Conservation (phyloP, 106 monocot genomes). For the Phalaenopsis equestris region DNA sequence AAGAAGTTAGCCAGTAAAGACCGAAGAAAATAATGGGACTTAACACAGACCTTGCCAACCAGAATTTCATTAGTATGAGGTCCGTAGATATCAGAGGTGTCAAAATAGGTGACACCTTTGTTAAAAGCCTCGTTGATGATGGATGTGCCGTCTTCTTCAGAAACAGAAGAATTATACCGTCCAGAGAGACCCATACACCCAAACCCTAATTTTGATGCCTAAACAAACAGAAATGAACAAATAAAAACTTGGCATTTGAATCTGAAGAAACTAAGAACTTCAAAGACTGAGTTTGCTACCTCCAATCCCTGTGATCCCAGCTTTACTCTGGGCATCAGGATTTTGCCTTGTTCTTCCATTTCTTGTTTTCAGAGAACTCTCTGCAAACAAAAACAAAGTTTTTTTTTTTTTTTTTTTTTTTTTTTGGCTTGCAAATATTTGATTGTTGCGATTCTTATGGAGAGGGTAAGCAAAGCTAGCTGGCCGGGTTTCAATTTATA, state of each 20-base stretch:
- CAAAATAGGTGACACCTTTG: constrained; percentile 77
- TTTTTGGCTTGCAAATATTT: too few species aligned
- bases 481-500: too few species aligned
- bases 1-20: not conserved
- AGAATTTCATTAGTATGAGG: constrained; percentile 63
- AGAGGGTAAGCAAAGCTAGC: too few species aligned
- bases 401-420: too few species aligned
- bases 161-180: constrained; percentile 49
- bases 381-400: too few species aligned
- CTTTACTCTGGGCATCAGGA: not conserved
- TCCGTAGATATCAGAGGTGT: constrained; percentile 70
- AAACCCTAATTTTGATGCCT: constrained; percentile 84
- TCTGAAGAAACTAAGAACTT: not conserved
- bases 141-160: constrained; percentile 46
- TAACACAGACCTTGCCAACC: constrained; percentile 52
- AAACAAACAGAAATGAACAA: not conserved
- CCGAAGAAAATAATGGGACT: not conserved
- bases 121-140: constrained; percentile 68
- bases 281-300: not conserved
- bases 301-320: constrained; percentile 5
- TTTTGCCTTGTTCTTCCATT: not conserved
- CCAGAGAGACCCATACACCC: constrained; percentile 86
- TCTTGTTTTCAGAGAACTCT: not conserved
- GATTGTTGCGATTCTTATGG: too few species aligned
- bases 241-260: too few species aligned